phyloP scores from a whole-genome alignment of 2,329 filamentous ascomycete species.

The Fusarium mangiferae region DNA sequence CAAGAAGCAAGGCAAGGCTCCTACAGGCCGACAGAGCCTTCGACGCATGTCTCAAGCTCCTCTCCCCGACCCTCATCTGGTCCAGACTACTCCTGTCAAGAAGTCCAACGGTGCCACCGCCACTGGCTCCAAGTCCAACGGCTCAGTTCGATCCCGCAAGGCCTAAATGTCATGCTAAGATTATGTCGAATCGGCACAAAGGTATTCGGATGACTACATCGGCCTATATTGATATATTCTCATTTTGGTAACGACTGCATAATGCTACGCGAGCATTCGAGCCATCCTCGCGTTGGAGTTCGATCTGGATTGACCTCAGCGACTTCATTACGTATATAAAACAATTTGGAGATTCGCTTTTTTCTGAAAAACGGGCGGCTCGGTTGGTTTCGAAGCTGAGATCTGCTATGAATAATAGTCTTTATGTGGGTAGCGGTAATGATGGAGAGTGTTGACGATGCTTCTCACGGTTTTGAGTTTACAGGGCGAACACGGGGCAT shows the following conservation, averaged over 20 bases:
- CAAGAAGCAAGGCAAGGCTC: constrained; percentile 83
- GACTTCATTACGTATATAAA: constrained; percentile 42
- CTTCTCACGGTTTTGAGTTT: constrained; percentile 45
- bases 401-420: constrained; percentile 37
- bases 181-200: neutral
- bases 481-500: constrained; percentile 44
- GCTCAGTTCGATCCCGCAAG: constrained; percentile 76
- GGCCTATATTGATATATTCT: neutral
- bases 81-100: constrained; percentile 59
- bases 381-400: constrained; percentile 27
- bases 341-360: constrained; percentile 40
- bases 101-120: constrained; percentile 64
- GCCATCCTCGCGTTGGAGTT: constrained; percentile 30
- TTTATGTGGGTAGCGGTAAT: constrained; percentile 46
- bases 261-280: constrained; percentile 14
- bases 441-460: constrained; percentile 45
- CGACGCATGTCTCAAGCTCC: constrained; percentile 73
- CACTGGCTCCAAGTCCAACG: constrained; percentile 67
- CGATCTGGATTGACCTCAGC: constrained; percentile 29
- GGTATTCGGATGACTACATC: neutral
- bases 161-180: constrained; percentile 52
- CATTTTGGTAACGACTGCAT: constrained; percentile 13
- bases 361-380: constrained; percentile 15
- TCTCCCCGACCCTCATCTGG: constrained; percentile 81
- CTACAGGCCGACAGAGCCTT: constrained; percentile 81